Evolutionary conservation across 2,329 filamentous ascomycete genomes (phyloP).

Genomic region (Anthostomella pinea): DNA sequence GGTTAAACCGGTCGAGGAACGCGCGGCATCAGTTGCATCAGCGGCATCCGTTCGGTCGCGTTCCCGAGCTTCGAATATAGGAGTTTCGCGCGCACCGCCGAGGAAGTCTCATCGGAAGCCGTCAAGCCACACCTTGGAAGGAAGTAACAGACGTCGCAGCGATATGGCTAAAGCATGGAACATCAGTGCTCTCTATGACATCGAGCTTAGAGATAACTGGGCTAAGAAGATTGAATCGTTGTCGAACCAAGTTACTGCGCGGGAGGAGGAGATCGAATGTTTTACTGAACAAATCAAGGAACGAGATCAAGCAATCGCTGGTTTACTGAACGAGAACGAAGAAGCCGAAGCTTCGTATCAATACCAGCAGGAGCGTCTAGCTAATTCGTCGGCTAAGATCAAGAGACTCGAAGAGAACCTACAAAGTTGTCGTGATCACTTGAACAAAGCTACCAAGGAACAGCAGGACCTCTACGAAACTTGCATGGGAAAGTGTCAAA

Average conservation of each 20-base stretch:
- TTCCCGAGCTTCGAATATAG: slow-evolving; percentile 26
- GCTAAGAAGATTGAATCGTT: slow-evolving; percentile 15
- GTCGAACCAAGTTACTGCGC: slow-evolving; percentile 14
- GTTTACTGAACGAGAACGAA: slow-evolving; percentile 27
- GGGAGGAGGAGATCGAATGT: slow-evolving; percentile 10
- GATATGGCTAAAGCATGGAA: slow-evolving; percentile 22
- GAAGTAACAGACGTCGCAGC: slow-evolving; percentile 10
- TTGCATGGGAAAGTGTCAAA: slow-evolving; percentile 32
- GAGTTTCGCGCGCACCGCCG: slow-evolving; percentile 4
- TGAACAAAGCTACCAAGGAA: slow-evolving; percentile 46
- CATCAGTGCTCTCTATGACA: slow-evolving; percentile 15
- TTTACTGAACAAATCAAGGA: slow-evolving; percentile 8
- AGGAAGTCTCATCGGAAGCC: not conserved
- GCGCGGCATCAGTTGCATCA: too few species aligned
- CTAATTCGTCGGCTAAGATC: slow-evolving; percentile 26
- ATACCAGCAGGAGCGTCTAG: slow-evolving; percentile 22
- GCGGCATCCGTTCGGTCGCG: too few species aligned
- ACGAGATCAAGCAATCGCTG: slow-evolving; percentile 16
- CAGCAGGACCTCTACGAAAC: slow-evolving; percentile 43
- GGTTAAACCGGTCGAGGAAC: too few species aligned
- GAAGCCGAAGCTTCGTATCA: slow-evolving; percentile 26
- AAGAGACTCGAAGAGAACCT: slow-evolving; percentile 35
- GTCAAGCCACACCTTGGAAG: slow-evolving; percentile 11
- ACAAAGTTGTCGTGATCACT: slow-evolving; percentile 33
- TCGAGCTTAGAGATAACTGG: slow-evolving; percentile 16